Evolutionary conservation across 352 stramenopile genomes (phyloP).

Genomic region (Pythium diclinum): DNA sequence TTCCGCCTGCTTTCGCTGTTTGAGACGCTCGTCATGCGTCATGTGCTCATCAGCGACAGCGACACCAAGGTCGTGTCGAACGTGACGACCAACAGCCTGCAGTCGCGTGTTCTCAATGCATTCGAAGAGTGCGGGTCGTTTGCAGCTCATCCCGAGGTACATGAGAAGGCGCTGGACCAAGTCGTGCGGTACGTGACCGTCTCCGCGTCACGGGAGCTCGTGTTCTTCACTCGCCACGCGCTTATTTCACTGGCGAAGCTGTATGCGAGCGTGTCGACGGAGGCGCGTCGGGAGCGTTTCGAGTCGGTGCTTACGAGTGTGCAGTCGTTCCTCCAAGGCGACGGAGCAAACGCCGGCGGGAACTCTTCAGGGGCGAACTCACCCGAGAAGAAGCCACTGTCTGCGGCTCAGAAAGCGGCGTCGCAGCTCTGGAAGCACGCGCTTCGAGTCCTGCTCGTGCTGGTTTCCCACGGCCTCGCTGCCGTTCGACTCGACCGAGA

Average conservation of each 20-base stretch:
- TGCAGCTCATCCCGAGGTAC: slow-evolving; percentile 50
- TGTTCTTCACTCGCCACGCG: slow-evolving; percentile 79
- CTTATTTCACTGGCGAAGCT: slow-evolving; percentile 73
- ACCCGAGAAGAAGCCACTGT: slow-evolving; percentile 36
- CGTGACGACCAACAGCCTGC: slow-evolving; percentile 78
- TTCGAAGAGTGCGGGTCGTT: slow-evolving; percentile 84
- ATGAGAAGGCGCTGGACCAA: slow-evolving; percentile 67
- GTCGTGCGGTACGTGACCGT: slow-evolving; percentile 56
- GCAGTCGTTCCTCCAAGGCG: slow-evolving; percentile 56
- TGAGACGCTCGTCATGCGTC: slow-evolving; percentile 52
- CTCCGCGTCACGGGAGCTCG: slow-evolving; percentile 42
- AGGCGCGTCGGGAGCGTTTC: slow-evolving; percentile 56
- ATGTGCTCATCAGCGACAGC: slow-evolving; percentile 44
- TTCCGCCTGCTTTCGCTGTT: slow-evolving; percentile 63
- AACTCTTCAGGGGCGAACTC: not conserved
- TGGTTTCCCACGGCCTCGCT: slow-evolving; percentile 66
- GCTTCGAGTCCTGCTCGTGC: slow-evolving; percentile 60
- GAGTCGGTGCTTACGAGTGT: slow-evolving; percentile 61
- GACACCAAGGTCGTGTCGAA: slow-evolving; percentile 39
- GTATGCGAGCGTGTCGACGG: slow-evolving; percentile 57
- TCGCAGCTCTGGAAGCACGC: slow-evolving; percentile 78
- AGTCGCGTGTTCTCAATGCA: slow-evolving; percentile 77
- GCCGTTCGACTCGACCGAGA: slow-evolving; percentile 46
- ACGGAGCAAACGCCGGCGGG: slow-evolving; percentile 12
- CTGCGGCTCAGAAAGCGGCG: slow-evolving; percentile 61